Base-by-base conservation (phyloP, 441 rosid species). In the Arabidopsis hybrid region DNA sequence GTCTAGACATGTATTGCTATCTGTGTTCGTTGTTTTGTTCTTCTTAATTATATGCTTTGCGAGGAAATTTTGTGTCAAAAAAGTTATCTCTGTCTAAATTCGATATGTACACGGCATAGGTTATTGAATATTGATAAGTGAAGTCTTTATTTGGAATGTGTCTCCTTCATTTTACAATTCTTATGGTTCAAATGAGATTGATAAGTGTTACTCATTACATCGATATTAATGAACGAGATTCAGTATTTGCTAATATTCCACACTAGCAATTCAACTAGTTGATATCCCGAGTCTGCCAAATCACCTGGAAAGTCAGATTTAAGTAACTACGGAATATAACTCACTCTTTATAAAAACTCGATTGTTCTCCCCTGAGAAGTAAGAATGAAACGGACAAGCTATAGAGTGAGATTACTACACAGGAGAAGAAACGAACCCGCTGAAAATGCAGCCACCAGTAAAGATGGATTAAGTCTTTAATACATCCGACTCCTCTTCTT, bases 401-500 rank as follows among this genome's bases (percentile, higher is more conserved):
- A 9, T 11, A 34, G 21, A 17, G 32, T 32, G 17, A 34, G 47
- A 57, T 21, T 51, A 42, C 65, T 60, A 68, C 29, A 61, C 49
- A 62, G 51, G 26, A 52, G 58, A 61, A 75, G 31, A 7, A 61
- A 75, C 65, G 32, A 14, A 69, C 65, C 60, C 7, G 59, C 1
- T 60, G n/a, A 75, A 53, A 66, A 50, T 40, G 67, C 52, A 35
- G 42, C 8, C 47, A 65, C 14, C 34, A 5, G 36, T 26, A 72
- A 50, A 21, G 10, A 74, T 45, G 13, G 13, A 69, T 63, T 14
- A 17, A 12, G 34, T 52, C 49, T 10, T 55, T 36, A 47, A 49
- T 77, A 55, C 70, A 75, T 36, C 8, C 53, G 43, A 14, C 73
- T 75, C 17, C 56, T 65, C 40, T 71, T 60, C 65, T 60, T 61